Evolutionary conservation across 108 stramenopile genomes (phyloP).

Genomic region (Nitzschia putrida): DNA sequence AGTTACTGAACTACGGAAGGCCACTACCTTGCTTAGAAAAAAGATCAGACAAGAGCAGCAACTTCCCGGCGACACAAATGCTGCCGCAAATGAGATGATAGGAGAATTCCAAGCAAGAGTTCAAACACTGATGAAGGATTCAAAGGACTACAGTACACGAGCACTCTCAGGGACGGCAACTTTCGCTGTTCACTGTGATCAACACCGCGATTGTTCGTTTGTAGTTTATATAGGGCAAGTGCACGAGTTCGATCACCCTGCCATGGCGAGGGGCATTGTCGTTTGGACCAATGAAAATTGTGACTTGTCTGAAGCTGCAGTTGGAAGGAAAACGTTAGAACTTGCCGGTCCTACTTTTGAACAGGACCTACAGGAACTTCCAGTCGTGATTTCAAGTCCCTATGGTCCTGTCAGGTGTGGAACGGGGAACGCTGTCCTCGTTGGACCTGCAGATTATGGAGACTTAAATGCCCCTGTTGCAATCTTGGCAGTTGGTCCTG

Average conservation of each 20-base stretch:
- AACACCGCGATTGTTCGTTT: constrained; percentile 32
- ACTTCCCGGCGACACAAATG: not conserved
- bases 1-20: constrained; percentile 28
- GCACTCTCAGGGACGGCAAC: not conserved
- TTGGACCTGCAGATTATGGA: constrained; percentile 25
- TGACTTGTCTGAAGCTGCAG: constrained; percentile 3
- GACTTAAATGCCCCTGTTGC: constrained; percentile 5
- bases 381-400: constrained; percentile 10
- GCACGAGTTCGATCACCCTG: constrained; percentile 13
- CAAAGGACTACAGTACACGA: not conserved
- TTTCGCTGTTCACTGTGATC: constrained; percentile 22
- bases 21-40: constrained; percentile 27
- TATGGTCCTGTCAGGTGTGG: constrained; percentile 33
- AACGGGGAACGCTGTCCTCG: constrained; percentile 31
- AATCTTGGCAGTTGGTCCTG: constrained; percentile 25
- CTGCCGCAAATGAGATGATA: constrained; percentile 3
- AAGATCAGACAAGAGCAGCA: constrained; percentile 33
- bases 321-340: constrained; percentile 8
- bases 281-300: constrained; percentile 43
- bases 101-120: constrained; percentile 25
- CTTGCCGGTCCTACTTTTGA: constrained; percentile 15
- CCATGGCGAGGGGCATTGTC: constrained; percentile 26
- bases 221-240: constrained; percentile 10
- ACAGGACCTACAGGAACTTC: constrained; percentile 18
- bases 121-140: constrained; percentile 7